Percentiles rank a stretch among this genome's conserved stretches.
phyloP scores from a whole-genome alignment of 129 eudicot species.

The Lactuca saligna region DNA sequence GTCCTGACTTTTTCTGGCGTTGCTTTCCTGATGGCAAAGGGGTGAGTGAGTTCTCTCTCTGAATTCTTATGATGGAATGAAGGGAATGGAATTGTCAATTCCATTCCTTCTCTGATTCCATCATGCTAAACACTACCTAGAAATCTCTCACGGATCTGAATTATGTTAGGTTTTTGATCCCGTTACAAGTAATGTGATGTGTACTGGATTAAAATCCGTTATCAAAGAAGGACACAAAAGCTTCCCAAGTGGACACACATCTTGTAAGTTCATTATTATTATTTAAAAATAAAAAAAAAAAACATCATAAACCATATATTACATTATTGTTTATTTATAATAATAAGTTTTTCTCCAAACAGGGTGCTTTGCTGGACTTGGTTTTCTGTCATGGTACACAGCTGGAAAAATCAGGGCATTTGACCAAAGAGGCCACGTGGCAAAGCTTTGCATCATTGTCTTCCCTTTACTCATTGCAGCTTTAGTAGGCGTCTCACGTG shows the following conservation, averaged over 20 bases:
- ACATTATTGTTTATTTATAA: too few species aligned
- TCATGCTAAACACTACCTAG: too few species aligned
- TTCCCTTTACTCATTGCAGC: slow-evolving; percentile 80
- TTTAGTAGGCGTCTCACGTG: slow-evolving; percentile 77
- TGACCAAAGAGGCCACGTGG: slow-evolving; percentile 82
- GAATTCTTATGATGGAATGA: neutral
- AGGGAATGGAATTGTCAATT: too few species aligned
- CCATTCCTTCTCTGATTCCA: too few species aligned
- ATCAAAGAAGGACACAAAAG: slow-evolving; percentile 95
- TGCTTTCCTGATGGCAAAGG: slow-evolving; percentile 85
- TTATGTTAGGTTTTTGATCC: slow-evolving; percentile 53
- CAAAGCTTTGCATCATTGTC: slow-evolving; percentile 68
- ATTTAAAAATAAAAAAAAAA: neutral
- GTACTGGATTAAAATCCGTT: slow-evolving; percentile 69
- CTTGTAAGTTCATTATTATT: slow-evolving; percentile 47
- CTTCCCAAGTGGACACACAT: slow-evolving; percentile 85
- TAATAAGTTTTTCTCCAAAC: neutral
- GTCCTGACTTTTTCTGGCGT: slow-evolving; percentile 93
- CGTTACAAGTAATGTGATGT: slow-evolving; percentile 65
- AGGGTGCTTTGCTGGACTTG: slow-evolving; percentile 97
- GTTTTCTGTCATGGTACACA: slow-evolving; percentile 82
- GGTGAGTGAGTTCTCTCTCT: slow-evolving; percentile 40
- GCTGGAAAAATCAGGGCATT: slow-evolving; percentile 73
- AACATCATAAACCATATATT: neutral
- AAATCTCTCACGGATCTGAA: too few species aligned